These are phyloP conservation scores for Przewalskia tangutica DNA, from an alignment of 257 asterid species.

Conservation along the genomic window DNA sequence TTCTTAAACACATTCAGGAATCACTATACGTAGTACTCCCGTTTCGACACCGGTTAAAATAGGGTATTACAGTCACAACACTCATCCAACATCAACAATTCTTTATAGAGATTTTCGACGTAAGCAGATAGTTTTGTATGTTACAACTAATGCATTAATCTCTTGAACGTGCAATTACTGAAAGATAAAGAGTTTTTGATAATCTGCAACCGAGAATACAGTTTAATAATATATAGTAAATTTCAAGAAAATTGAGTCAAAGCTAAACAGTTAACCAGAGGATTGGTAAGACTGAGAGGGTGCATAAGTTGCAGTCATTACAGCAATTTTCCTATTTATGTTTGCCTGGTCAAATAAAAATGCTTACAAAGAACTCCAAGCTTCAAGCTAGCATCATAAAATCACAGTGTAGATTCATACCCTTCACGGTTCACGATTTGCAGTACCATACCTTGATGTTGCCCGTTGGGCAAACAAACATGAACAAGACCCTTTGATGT, in stretches of 20 bases:
- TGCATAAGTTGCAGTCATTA: not conserved
- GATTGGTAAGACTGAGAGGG: not conserved
- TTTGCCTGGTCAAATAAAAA: not conserved
- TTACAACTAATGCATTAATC: not conserved
- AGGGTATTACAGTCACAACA: no score
- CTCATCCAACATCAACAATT: no score
- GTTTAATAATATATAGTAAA: not conserved
- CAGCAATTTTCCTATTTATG: not conserved
- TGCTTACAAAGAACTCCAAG: not conserved
- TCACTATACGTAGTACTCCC: no score
- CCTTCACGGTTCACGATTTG: not conserved
- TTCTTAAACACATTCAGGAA: no score
- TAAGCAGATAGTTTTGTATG: not conserved
- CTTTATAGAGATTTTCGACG: not conserved
- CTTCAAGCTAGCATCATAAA: not conserved
- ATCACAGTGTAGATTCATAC: not conserved
- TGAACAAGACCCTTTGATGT: slow-evolving; percentile 90
- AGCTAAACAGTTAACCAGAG: not conserved
- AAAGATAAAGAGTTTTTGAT: not conserved
- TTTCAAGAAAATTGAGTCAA: not conserved
- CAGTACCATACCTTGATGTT: slow-evolving; percentile 54
- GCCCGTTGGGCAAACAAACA: slow-evolving; percentile 83
- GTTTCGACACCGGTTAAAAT: no score
- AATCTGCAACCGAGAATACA: not conserved
- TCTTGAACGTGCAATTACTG: not conserved